Evolutionary conservation across 2,329 filamentous ascomycete species (phyloP), one percentile per base, ranked within the genome.

Genomic region (Ceratocystis papillata): DNA sequence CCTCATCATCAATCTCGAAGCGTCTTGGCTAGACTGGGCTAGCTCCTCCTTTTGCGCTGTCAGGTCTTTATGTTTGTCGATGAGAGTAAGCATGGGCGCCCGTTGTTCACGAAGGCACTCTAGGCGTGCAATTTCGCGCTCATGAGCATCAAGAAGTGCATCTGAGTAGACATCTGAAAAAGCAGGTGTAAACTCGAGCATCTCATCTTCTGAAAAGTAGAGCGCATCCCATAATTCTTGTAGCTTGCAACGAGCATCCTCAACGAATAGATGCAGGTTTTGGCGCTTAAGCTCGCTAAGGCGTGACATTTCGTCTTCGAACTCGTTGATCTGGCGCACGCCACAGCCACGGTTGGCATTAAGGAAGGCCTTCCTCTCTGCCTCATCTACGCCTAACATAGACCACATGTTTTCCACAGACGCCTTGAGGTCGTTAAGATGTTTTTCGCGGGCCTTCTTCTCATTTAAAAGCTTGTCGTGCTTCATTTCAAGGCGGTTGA

Each of bases 131-230:
- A 99, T 92, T 73, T 99, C 95, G 22, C 87, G 86, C 78, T 99
- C 94, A 72, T 99, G 95, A 0, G 94, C 92, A 70, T 96, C 92
- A 0, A 99, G 83, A 8, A 99, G 82, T 3, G 94, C 94, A 74
- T 99, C 94, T 71, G 91, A 96, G 77, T 95, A 96, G 22, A 96
- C 93, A 73, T 97, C 94, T 10, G 91, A 96, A 74, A 97, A 97
- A 53, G 92, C 94, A 0, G 95, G 94, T 0, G 92, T 94, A 71
- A 99, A 99, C 70, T 96, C 92, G 66, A 97, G 84, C 92, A 97
- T 97, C 77, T 99, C 94, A 72, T 99, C 94, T 74, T 99, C 94
- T 0, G 90, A 96, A 73, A 95, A 92, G 78, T 94, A 97, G 1
- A 99, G 79, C 0, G 85, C 81, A 73, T 99, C 94, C 94, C 95